phyloP scores from a whole-genome alignment of 1,139 yeast species.

The Geotrichum fermentans region DNA sequence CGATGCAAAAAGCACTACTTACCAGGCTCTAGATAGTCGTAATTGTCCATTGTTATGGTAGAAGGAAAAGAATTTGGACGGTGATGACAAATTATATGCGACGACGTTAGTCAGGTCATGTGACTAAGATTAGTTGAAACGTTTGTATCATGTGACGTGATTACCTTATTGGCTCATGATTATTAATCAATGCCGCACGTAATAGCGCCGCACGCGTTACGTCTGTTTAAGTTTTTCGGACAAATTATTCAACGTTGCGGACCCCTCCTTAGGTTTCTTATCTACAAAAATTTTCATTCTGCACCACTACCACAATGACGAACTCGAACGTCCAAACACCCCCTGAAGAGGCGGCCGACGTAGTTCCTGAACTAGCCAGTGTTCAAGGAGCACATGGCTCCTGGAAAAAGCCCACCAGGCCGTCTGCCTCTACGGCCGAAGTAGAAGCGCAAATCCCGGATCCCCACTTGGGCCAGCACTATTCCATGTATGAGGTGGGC shows the following conservation, averaged over 20 bases:
- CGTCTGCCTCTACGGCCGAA: background rate
- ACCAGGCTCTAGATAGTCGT: constrained; percentile 16
- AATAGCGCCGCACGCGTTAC: too few species aligned
- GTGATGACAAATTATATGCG: background rate
- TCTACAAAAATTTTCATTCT: background rate
- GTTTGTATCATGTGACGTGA: too few species aligned
- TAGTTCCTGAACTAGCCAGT: background rate
- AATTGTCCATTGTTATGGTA: constrained; percentile 15
- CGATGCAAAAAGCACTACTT: background rate
- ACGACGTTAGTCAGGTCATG: too few species aligned
- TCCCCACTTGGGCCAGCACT: background rate
- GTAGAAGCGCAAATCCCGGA: background rate
- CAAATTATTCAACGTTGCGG: too few species aligned
- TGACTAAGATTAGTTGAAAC: too few species aligned
- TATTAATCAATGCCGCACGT: too few species aligned
- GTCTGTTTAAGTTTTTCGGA: too few species aligned
- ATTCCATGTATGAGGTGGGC: background rate
- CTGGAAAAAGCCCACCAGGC: background rate
- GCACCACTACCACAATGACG: background rate
- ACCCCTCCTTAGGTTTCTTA: too few species aligned
- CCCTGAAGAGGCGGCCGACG: background rate
- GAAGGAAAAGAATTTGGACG: background rate
- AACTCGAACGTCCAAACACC: too few species aligned
- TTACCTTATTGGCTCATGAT: too few species aligned
- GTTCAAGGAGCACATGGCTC: background rate